phyloP scores from a whole-genome alignment of 345 rosid genomes.

The Eutrema heterophyllum region DNA sequence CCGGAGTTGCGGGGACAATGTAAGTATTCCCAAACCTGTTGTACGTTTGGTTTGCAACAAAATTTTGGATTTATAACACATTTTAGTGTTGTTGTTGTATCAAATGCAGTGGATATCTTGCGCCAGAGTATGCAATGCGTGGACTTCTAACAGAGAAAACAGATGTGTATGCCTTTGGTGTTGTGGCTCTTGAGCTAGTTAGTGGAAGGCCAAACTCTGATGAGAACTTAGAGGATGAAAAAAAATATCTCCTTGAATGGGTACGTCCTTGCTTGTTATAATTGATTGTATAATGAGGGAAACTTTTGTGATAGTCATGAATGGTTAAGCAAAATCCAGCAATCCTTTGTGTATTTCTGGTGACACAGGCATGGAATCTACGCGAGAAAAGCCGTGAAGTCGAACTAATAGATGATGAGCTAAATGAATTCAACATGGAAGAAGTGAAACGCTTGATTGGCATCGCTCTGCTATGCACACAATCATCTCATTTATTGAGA shows the following conservation, averaged over 20 bases:
- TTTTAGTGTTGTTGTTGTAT: background rate
- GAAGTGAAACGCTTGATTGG: slow-evolving; percentile 46
- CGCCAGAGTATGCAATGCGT: slow-evolving; percentile 70
- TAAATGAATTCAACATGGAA: slow-evolving; percentile 36
- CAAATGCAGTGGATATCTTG: slow-evolving; percentile 46
- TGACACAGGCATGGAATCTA: slow-evolving; percentile 53
- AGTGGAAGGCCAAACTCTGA: slow-evolving; percentile 44
- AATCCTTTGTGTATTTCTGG: background rate
- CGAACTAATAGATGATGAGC: slow-evolving; percentile 39
- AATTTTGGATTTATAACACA: slow-evolving; percentile 21
- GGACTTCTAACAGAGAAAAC: slow-evolving; percentile 58
- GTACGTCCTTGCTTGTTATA: slow-evolving; percentile 25
- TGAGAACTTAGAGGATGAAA: slow-evolving; percentile 18
- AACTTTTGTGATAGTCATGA: background rate
- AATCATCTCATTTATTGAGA: slow-evolving; percentile 45
- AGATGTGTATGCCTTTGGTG: slow-evolving; percentile 51
- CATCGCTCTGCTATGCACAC: slow-evolving; percentile 64
- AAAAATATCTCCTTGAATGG: slow-evolving; percentile 60
- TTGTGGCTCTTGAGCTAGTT: slow-evolving; percentile 39
- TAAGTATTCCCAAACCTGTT: slow-evolving; percentile 21
- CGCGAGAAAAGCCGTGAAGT: slow-evolving; percentile 39
- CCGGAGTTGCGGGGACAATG: slow-evolving; percentile 44
- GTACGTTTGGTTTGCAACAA: slow-evolving; percentile 14
- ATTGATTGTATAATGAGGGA: background rate
- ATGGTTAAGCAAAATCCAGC: background rate